Conservation (phyloP, 441 rosid genomes). For the Eruca vesicaria region DNA sequence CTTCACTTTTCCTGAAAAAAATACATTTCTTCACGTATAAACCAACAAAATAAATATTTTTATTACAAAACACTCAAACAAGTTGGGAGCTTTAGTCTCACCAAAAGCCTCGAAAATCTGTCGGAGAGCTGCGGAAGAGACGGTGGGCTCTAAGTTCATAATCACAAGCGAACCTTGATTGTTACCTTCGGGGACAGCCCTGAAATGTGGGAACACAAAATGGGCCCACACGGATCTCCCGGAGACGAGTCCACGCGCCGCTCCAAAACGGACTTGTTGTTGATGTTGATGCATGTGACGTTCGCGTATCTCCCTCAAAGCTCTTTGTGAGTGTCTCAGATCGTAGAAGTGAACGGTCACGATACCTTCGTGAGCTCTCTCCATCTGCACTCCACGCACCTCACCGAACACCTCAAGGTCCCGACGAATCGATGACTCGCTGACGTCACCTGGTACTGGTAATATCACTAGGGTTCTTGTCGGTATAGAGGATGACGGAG, state of each 20-base stretch:
- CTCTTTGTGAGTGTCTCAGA: slow-evolving; percentile 61
- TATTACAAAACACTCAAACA: neutral
- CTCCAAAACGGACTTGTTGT: slow-evolving; percentile 15
- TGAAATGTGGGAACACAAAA: slow-evolving; percentile 55
- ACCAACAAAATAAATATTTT: neutral
- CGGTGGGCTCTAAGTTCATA: slow-evolving; percentile 67
- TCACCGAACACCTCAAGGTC: slow-evolving; percentile 81
- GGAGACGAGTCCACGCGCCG: slow-evolving; percentile 53
- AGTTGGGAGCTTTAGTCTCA: slow-evolving; percentile 7
- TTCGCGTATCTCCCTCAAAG: neutral
- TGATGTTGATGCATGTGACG: slow-evolving; percentile 23
- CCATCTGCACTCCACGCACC: slow-evolving; percentile 84
- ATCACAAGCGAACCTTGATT: slow-evolving; percentile 90
- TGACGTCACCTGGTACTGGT: slow-evolving; percentile 48
- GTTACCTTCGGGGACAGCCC: slow-evolving; percentile 56
- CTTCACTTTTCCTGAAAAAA: slow-evolving; percentile 41
- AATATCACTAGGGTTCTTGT: slow-evolving; percentile 58
- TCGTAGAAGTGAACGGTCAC: slow-evolving; percentile 86
- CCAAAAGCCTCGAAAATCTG: slow-evolving; percentile 66
- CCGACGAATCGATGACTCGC: slow-evolving; percentile 53
- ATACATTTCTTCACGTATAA: neutral
- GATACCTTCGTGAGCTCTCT: slow-evolving; percentile 57
- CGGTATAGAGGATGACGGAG: slow-evolving; percentile 47
- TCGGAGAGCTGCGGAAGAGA: slow-evolving; percentile 51
- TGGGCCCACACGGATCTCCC: slow-evolving; percentile 66